Base-by-base conservation (phyloP, 768 basidiomycete genomes). In the Phanerodontia chrysosporium region DNA sequence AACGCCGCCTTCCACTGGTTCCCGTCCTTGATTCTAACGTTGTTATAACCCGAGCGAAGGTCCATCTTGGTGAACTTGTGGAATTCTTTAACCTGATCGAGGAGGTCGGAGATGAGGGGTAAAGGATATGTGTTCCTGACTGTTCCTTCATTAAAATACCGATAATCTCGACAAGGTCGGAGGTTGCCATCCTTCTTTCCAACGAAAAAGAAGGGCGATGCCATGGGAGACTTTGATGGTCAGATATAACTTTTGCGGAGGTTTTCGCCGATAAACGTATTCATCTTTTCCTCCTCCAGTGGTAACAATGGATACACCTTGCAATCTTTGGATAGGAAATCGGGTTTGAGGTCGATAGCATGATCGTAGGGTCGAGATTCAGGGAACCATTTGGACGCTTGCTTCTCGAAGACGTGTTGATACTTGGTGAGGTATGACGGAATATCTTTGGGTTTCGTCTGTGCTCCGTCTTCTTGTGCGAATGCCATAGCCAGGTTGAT, bases 1-100 rank as follows among this genome's bases (percentile, higher is more conserved):
- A 83, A 74, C 10, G 69, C 74, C 2, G 70, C 75, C 59, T 77
- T 80, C 70, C 67, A 74, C 60, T 78, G 67, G 58, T 80, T 70
- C 1, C 76, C 77, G 36, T 73, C 67, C 18, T 69, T 69, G 52
- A 80, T 72, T 4, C 67, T 58, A 4, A 75, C 52, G 18, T 70
- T 70, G 51, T 74, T 69, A 59, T 72, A 76, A 1, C 66, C 72
- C n/a, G 62, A 64, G 0, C 66, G 62, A 2, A 75, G 61, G 55
- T 75, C 72, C 45, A 73, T 30, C 52, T 69, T 70, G 51, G 70
- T 69, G 66, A 71, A 73, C 53, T 32, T 45, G 60, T 16, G 2
- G 3, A 14, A 52, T 9, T 59, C 46, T 51, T 48, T 21, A 49
- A 68, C 45, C 35, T 57, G 62, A 59, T 68, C 67, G 55, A 65